These are phyloP conservation scores for Suhomyces terraborum DNA, from an alignment of 1,139 yeast species.

Conservation along the genomic window DNA sequence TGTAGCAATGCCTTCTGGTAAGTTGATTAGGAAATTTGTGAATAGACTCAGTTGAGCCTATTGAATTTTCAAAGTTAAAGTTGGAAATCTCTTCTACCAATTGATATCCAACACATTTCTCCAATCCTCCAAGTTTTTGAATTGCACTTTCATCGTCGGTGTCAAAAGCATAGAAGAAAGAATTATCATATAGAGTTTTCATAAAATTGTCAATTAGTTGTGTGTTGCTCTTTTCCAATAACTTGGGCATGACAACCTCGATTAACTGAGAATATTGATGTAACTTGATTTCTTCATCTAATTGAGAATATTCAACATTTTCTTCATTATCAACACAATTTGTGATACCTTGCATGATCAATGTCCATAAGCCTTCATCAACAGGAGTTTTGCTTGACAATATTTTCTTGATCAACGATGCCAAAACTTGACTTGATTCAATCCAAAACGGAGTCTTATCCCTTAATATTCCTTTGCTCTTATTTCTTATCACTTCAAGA, in stretches of 20 bases:
- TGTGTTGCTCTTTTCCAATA: constrained; percentile 27
- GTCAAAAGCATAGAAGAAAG: constrained; percentile 53
- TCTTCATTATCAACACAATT: constrained; percentile 36
- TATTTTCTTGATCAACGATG: neutral
- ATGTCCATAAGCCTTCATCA: constrained; percentile 46
- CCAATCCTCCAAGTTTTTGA: constrained; percentile 4
- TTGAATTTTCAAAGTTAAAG: constrained; percentile 30
- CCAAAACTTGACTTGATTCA: constrained; percentile 34
- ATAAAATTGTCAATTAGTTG: constrained; percentile 45
- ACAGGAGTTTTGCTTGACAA: neutral
- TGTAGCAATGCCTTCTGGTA: constrained; percentile 36
- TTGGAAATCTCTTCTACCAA: constrained; percentile 22
- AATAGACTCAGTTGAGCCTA: constrained; percentile 38
- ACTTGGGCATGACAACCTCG: constrained; percentile 41
- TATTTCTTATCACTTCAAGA: constrained; percentile 23
- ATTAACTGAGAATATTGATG: constrained; percentile 48
- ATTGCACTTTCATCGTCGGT: constrained; percentile 35
- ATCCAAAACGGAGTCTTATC: constrained; percentile 44
- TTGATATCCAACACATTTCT: constrained; percentile 4
- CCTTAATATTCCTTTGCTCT: constrained; percentile 37
- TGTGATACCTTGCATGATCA: constrained; percentile 45
- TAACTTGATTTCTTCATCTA: constrained; percentile 52
- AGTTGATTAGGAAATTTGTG: constrained; percentile 25
- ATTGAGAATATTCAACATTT: constrained; percentile 5
- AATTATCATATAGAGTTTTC: constrained; percentile 31